Evolutionary conservation across 1,139 yeast species (phyloP), one percentile per base, ranked within the genome.

Genomic region (Lodderomyces parapsilosis): DNA sequence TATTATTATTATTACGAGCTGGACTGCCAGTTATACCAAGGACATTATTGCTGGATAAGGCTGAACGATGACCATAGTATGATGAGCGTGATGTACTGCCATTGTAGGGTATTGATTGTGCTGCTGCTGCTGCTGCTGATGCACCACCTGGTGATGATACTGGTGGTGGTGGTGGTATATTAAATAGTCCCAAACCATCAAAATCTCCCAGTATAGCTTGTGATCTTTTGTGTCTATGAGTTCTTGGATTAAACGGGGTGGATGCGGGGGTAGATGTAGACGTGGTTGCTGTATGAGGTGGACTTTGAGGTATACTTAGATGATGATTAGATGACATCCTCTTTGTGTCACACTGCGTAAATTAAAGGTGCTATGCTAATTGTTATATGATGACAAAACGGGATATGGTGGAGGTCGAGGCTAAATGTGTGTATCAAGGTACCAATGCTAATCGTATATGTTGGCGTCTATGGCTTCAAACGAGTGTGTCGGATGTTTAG

Each of bases 171-270:
- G 46, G 48, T 30, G 57, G 51, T 38, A 68, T 63, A 24, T 68
- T 63, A 45, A 68, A 68, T 22, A 71, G 50, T 2, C 76, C 76
- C 50, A 64, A 56, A 6, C 63, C 57, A 53, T 83, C 90, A 56
- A 83, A 83, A 56, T 83, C 90, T 0, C 89, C 89, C 2, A 87
- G 81, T 11, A 83, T 80, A 0, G 89, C 89, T 20, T 86, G 85
- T 0, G 89, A 83, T 39, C 91, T 64, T 53, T 82, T 74, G 52
- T 83, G 90, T 38, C 82, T 71, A 58, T 83, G 90, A 2, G 78
- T 74, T 49, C 79, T 68, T 53, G 68, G 68, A 22, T 51, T 49
- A 24, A 46, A 37, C 1, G 56, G 54, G 2, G 59, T 50, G 13
- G 39, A 30, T 13, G 33, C 19, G 9, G 33, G 19, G 5, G 33